phyloP scores from a whole-genome alignment of 805 yeast genomes.

The Pichia nanzhaoensis region DNA sequence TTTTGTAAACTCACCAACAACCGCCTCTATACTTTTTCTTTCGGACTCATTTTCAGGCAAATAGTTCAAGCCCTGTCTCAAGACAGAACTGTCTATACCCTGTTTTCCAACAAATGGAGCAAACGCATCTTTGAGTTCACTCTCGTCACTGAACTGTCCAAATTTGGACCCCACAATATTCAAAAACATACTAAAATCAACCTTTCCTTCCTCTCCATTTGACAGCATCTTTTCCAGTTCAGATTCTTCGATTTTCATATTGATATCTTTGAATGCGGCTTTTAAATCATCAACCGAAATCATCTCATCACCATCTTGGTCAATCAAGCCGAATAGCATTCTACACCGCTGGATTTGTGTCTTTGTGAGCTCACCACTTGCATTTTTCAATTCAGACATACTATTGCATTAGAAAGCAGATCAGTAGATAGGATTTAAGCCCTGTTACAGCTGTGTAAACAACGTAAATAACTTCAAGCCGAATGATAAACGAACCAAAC shows the following conservation, averaged over 20 bases:
- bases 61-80: not conserved
- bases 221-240: constrained; percentile 34
- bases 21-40: not conserved
- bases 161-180: constrained; percentile 54
- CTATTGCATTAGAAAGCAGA: not conserved
- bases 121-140: constrained; percentile 54
- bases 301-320: constrained; percentile 71
- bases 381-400: not conserved
- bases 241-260: constrained; percentile 46
- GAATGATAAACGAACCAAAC: no score
- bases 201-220: constrained; percentile 42
- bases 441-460: no score
- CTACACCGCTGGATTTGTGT: constrained; percentile 60
- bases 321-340: constrained; percentile 73
- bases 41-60: not conserved
- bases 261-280: constrained; percentile 29
- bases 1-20: constrained; percentile 50
- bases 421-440: no score
- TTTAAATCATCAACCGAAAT: constrained; percentile 51
- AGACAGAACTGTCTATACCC: constrained; percentile 28
- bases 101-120: constrained; percentile 34
- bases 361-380: constrained; percentile 38
- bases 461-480: no score
- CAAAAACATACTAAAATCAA: constrained; percentile 62
- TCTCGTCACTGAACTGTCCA: constrained; percentile 41